Evolutionary conservation across 177 flowering plant species (phyloP).

Genomic region (Vitis hybrid): DNA sequence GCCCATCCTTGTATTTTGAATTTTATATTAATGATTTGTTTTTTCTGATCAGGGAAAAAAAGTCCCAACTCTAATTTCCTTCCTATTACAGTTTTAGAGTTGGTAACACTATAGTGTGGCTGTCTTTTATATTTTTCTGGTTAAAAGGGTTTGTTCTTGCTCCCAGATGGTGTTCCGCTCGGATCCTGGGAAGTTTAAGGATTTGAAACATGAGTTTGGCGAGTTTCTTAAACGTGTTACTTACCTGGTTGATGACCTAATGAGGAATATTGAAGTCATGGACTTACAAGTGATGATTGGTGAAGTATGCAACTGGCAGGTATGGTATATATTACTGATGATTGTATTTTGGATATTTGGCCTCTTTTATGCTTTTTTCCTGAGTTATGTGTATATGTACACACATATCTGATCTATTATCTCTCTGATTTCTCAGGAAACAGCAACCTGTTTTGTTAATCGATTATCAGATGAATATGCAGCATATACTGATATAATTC

Average conservation of each 20-base stretch:
- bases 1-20: too few species aligned
- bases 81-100: not conserved
- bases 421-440: constrained; percentile 46
- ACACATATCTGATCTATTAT: not conserved
- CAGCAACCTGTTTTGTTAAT: constrained; percentile 53
- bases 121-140: not conserved
- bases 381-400: too few species aligned
- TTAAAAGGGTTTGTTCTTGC: not conserved
- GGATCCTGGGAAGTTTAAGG: constrained; percentile 52
- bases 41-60: too few species aligned
- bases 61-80: too few species aligned
- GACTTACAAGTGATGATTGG: constrained; percentile 26
- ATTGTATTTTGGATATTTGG: not conserved
- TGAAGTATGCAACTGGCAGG: constrained; percentile 78
- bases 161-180: constrained; percentile 73
- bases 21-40: too few species aligned
- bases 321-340: constrained; percentile 15
- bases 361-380: not conserved
- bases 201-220: constrained; percentile 48
- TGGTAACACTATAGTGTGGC: not conserved
- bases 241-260: constrained; percentile 18
- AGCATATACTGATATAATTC: constrained; percentile 61
- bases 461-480: constrained; percentile 60
- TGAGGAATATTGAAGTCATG: constrained; percentile 26
- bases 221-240: constrained; percentile 42